Percentiles rank a stretch among this genome's conserved stretches.
Conservation (phyloP, 148 eudicot species). For the Bassia scoparia region DNA sequence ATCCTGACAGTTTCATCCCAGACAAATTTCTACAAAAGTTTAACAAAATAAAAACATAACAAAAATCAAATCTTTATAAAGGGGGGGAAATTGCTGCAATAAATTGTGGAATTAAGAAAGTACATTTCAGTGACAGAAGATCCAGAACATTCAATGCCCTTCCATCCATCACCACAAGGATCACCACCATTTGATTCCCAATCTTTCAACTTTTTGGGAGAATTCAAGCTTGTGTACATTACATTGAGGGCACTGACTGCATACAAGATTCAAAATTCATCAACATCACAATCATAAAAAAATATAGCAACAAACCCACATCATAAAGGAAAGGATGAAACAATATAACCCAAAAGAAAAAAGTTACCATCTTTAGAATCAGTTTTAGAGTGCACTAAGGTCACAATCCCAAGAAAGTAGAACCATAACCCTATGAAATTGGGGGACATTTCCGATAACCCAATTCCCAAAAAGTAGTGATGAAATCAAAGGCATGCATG, state of each 20-base stretch:
- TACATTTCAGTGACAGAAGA: constrained; percentile 60
- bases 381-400: constrained; percentile 42
- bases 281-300: constrained; percentile 1
- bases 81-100: neutral
- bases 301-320: constrained; percentile 12
- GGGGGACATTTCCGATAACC: constrained; percentile 35
- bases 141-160: constrained; percentile 55
- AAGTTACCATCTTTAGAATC: constrained; percentile 40
- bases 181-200: constrained; percentile 70
- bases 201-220: constrained; percentile 38
- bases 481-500: constrained; percentile 17
- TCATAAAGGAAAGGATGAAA: constrained; percentile 12
- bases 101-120: neutral
- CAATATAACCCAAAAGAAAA: constrained; percentile 8
- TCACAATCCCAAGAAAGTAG: constrained; percentile 27
- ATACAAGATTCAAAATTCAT: neutral
- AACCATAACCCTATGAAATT: constrained; percentile 27
- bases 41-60: neutral
- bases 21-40: constrained; percentile 42
- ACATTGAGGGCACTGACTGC: constrained; percentile 60
- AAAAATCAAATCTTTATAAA: neutral
- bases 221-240: constrained; percentile 49
- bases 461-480: constrained; percentile 13
- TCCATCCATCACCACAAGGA: constrained; percentile 69
- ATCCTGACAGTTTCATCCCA: constrained; percentile 43